A percentile compares a stretch with the other conserved stretches of the same genome.
phyloP scores from a whole-genome alignment of 768 basidiomycete species.

The Hericium coralloides region DNA sequence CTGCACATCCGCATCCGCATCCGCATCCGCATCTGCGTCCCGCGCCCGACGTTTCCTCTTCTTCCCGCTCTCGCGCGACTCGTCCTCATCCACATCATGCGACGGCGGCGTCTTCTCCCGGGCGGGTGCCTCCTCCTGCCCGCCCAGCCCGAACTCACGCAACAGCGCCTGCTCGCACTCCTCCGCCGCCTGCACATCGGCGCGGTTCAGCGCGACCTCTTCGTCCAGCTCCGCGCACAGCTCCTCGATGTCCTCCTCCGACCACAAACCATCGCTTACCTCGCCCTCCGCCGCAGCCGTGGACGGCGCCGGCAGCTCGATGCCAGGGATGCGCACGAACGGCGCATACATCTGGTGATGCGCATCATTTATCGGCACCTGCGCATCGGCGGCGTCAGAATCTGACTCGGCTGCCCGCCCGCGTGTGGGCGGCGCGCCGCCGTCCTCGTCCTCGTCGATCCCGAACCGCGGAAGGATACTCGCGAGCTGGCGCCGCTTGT shows the following conservation, averaged over 20 bases:
- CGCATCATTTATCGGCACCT: constrained; percentile 7
- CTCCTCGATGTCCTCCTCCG: constrained; percentile 28
- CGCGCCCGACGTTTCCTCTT: not conserved
- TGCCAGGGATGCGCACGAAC: constrained; percentile 24
- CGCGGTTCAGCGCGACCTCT: constrained; percentile 32
- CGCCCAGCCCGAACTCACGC: constrained; percentile 15
- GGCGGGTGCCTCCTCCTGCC: not conserved
- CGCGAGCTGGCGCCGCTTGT: constrained; percentile 34
- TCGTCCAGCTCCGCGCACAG: constrained; percentile 31
- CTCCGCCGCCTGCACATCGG: constrained; percentile 25
- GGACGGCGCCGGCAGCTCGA: not conserved
- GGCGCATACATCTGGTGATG: constrained; percentile 29
- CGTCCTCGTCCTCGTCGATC: constrained; percentile 14
- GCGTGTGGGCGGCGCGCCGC: not conserved
- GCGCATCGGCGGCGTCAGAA: not conserved
- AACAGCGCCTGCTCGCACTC: constrained; percentile 35
- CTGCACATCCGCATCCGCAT: constrained; percentile 3
- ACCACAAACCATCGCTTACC: constrained; percentile 12
- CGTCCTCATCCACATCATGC: constrained; percentile 1
- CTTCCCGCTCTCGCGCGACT: not conserved
- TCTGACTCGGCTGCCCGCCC: not conserved
- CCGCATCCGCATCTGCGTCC: not conserved
- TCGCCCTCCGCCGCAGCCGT: not conserved
- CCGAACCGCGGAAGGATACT: constrained; percentile 19
- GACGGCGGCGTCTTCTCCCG: not conserved